Evolutionary conservation across 2,329 filamentous ascomycete species (phyloP), one percentile per base, ranked within the genome.

Genomic region (Claviceps humidiphila): DNA sequence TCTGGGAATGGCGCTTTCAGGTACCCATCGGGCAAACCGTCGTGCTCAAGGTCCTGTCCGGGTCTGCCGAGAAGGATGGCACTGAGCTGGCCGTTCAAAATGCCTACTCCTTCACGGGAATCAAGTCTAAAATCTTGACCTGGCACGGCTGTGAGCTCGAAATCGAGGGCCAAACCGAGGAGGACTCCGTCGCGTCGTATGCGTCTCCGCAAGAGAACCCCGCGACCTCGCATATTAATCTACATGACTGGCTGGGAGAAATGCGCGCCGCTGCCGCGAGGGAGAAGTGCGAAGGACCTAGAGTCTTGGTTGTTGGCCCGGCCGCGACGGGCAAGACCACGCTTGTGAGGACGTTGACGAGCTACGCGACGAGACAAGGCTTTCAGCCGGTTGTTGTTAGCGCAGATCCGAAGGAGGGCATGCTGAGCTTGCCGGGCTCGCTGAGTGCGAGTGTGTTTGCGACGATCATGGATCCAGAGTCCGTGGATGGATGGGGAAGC

Each of bases 21-120:
- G 82, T 88, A 45, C 76, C 82, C 11, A 66, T 72, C 55, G 68
- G 64, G 56, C 67, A 68, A 53, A 60, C 66, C 34, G 54, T 76
- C 49, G 66, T 67, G 41, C 63, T 78, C 47, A 75, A 89, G 72
- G 74, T 97, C 26, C 70, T 88, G 52, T 81, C 78, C 38, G 93
- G 93, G 55, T 89, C 84, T 1, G 93, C 91, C 48, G 93, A 98
- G 68, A 82, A 95, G 63, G 95, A 97, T 65, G 93, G 93, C 64
- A 90, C 91, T 52, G 93, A 98, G 71, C 84, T 98, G 44, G 89
- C 89, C 11, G 77, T 80, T 9, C 85, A 85, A 53, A 85, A 85
- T 50, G 76, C 80, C 9, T 97, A 97, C 71, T 83, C 76, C 37
- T 91, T 98, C 68, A 77, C 79, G 46, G 87, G 88, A 52, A 80